Base-by-base conservation (phyloP, 352 stramenopile species). In the Phytophthora aleatoria region DNA sequence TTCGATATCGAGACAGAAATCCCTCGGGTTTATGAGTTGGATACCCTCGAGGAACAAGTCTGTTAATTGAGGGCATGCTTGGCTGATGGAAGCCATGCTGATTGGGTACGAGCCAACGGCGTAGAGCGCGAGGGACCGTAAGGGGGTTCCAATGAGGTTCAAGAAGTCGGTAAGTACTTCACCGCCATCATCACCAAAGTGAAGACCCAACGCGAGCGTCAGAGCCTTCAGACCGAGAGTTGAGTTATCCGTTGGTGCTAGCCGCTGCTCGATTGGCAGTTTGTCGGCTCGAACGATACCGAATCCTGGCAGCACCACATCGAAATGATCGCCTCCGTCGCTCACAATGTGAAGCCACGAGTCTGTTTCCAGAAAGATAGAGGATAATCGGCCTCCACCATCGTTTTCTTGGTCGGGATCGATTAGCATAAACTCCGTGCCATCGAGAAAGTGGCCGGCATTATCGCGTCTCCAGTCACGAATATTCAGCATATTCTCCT, bases 231-330 rank as follows among this genome's bases (percentile, higher is more conserved):
- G 42, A 1, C 56, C 60, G 16, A 9, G 43, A 26, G 27, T 3
- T 31, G 45, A 11, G n/a, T 16, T 15, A 41, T 45, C n/a, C 39
- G 3, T 45, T 45, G 50, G 3, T 58, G 57, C 0, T 13, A 16
- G 8, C 9, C 35, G 39, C 30, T 50, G 39, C 6, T 67, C 51
- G 13, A 64, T 26, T 49, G 60, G 41, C 43, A 42, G 10, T 24
- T 51, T 62, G 33, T 50, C 35, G 27, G 28, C 54, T 33, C 59
- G 59, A 31, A 20, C 59, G 2, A 69, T 49, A 15, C 61, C 71
- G 11, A 66, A 78, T 0, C 74, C 68, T 11, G 74, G 74, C 2
- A 83, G 42, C 1, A 79, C 41, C 13, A 78, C 52, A 5, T 76
- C 59, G 5, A 80, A 20, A 30, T 57, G 24, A 30, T 51, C 43